These are phyloP conservation scores for Borovskyia barvae DNA, from an alignment of 208 protist species.

Conservation along the genomic window DNA sequence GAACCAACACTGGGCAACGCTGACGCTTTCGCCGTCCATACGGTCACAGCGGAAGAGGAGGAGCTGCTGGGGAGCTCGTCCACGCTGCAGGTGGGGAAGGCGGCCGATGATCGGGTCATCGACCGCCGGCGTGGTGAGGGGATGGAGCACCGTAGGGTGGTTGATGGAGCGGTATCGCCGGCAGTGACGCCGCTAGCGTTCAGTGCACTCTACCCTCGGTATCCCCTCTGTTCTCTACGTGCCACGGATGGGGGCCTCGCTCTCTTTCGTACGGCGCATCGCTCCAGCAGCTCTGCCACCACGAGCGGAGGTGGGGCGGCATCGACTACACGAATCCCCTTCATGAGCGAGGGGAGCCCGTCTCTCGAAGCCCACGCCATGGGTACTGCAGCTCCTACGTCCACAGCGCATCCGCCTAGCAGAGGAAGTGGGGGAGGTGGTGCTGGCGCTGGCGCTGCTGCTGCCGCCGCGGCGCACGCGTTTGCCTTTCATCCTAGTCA, in stretches of 20 bases:
- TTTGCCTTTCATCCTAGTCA: background rate
- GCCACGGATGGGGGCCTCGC: constrained; percentile 18
- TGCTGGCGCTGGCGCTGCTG: background rate
- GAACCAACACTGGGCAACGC: no score
- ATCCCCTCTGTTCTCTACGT: constrained; percentile 19
- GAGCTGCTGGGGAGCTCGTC: constrained; percentile 1
- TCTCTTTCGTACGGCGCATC: no score
- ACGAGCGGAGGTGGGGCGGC: background rate
- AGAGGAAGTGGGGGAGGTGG: no score
- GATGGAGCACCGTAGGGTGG: no score
- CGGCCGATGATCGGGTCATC: background rate
- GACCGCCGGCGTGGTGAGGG: background rate
- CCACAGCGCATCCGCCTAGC: no score
- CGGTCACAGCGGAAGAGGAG: background rate
- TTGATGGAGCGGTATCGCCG: no score
- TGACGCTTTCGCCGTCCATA: background rate
- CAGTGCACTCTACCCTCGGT: background rate
- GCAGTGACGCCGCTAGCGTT: background rate
- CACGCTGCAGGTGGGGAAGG: background rate
- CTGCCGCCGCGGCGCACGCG: background rate
- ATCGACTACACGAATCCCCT: background rate
- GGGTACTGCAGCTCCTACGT: background rate
- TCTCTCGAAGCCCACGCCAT: background rate
- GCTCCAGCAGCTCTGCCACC: background rate
- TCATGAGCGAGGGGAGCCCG: no score